Evolutionary conservation across 2,329 filamentous ascomycete genomes (phyloP).

Genomic region (Colletotrichum costaricense): DNA sequence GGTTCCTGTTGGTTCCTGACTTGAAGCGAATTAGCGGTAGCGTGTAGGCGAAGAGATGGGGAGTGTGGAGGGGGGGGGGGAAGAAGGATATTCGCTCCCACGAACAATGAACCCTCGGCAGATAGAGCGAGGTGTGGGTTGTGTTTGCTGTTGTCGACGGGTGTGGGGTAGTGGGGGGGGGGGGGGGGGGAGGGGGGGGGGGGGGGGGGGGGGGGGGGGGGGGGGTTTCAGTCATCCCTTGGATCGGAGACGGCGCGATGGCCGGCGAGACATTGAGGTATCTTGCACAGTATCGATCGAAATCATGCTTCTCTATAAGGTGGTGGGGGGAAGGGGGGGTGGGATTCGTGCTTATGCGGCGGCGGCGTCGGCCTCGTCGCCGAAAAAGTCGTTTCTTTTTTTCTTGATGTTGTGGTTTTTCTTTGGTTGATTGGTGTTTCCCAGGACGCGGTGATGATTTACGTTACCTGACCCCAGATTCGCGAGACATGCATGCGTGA

Average conservation of each 20-base stretch:
- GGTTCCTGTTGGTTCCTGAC: neutral
- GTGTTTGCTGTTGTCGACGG: no score
- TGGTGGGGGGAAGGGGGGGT: no score
- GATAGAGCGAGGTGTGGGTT: no score
- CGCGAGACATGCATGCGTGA: neutral
- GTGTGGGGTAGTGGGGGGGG: no score
- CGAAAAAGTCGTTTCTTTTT: neutral
- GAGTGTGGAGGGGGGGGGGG: neutral
- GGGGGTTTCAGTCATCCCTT: conserved; percentile 15
- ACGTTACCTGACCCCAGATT: neutral
- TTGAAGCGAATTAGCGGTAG: no score
- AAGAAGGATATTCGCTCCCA: no score
- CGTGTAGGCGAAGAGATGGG: neutral
- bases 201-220: no score
- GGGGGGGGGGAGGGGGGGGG: neutral
- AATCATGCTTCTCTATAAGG: neutral
- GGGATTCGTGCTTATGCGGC: neutral
- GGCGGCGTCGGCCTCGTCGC: neutral
- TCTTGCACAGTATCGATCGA: neutral
- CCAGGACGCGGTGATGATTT: neutral
- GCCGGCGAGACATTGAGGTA: neutral
- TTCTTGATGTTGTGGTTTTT: no score
- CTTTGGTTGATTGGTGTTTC: no score
- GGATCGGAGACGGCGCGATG: neutral
- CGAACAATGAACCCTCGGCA: no score